A percentile compares a stretch with the other conserved stretches of the same genome.
Evolutionary conservation across 2,329 filamentous ascomycete genomes (phyloP).

Genomic region (Hymenoscyphus fraxineus): DNA sequence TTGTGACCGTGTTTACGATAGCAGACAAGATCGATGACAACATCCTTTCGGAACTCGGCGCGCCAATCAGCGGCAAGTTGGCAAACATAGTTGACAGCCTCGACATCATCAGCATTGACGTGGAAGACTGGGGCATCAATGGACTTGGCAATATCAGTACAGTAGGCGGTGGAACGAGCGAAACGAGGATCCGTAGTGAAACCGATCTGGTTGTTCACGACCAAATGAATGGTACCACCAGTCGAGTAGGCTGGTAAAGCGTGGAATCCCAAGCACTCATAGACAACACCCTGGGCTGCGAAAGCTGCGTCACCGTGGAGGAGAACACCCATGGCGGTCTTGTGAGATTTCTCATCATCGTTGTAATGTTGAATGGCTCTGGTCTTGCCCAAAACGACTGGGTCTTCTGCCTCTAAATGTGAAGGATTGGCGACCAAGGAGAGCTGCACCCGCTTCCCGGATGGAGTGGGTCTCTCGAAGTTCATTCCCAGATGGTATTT

Average conservation of each 20-base stretch:
- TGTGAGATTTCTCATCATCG: conserved; percentile 85
- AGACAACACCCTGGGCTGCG: conserved; percentile 93
- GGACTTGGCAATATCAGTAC: conserved; percentile 97
- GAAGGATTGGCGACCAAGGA: conserved; percentile 98
- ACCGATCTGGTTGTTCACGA: conserved; percentile 99
- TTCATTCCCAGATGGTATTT: conserved; percentile 99
- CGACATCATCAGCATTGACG: conserved; percentile 97
- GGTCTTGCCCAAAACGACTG: conserved; percentile 95
- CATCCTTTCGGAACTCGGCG: conserved; percentile 96
- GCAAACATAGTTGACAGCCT: conserved; percentile 97
- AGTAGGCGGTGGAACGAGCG: conserved; percentile 95
- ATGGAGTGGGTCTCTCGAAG: conserved; percentile 96
- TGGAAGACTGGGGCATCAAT: conserved; percentile 99
- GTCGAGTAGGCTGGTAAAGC: conserved; percentile 94
- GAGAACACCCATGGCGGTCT: conserved; percentile 89
- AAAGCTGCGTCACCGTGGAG: conserved; percentile 97
- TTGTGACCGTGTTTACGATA: conserved; percentile 99
- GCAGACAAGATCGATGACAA: conserved; percentile 96
- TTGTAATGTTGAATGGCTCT: conserved; percentile 99
- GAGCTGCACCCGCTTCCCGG: conserved; percentile 97
- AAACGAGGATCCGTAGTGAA: conserved; percentile 99
- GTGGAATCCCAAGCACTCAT: conserved; percentile 98
- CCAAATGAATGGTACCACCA: conserved; percentile 91
- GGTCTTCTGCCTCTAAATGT: conserved; percentile 96
- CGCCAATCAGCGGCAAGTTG: conserved; percentile 97